Percentiles rank a stretch among this genome's conserved stretches.
These are phyloP conservation scores for Fusarium sp. DNA, from an alignment of 2,329 filamentous ascomycete genomes.

Conservation along the genomic window DNA sequence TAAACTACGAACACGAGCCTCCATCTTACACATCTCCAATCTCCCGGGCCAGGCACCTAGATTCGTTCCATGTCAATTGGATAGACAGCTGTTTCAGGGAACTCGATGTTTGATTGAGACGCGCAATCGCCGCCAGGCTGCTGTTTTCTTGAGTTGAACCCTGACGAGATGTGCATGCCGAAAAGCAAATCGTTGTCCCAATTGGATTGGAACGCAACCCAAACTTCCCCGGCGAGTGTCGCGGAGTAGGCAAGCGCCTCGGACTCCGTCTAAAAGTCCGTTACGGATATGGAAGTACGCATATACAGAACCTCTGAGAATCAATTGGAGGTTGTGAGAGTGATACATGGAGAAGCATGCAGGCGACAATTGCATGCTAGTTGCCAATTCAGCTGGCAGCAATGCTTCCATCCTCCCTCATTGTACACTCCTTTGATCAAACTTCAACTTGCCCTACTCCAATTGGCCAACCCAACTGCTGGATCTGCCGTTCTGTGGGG, in stretches of 20 bases:
- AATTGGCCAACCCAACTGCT: slow-evolving; percentile 5
- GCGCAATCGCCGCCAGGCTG: neutral
- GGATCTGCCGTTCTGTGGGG: neutral
- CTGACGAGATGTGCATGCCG: neutral
- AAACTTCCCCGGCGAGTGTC: neutral
- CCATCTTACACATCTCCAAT: neutral
- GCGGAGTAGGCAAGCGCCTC: neutral
- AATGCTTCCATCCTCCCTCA: neutral
- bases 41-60: neutral
- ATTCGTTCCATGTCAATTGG: neutral
- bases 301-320: neutral
- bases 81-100: neutral
- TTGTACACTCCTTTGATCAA: neutral
- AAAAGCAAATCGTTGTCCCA: slow-evolving; percentile 1
- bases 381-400: neutral
- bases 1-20: neutral
- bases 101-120: neutral
- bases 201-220: neutral
- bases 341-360: neutral
- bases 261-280: neutral
- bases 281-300: slow-evolving; percentile 4
- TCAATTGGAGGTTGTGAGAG: neutral
- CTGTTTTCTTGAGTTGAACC: neutral
- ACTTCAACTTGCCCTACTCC: neutral
- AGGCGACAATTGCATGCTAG: neutral